phyloP scores from a whole-genome alignment of 495 filamentous ascomycete genomes.

The Aspergillus indologenus region DNA sequence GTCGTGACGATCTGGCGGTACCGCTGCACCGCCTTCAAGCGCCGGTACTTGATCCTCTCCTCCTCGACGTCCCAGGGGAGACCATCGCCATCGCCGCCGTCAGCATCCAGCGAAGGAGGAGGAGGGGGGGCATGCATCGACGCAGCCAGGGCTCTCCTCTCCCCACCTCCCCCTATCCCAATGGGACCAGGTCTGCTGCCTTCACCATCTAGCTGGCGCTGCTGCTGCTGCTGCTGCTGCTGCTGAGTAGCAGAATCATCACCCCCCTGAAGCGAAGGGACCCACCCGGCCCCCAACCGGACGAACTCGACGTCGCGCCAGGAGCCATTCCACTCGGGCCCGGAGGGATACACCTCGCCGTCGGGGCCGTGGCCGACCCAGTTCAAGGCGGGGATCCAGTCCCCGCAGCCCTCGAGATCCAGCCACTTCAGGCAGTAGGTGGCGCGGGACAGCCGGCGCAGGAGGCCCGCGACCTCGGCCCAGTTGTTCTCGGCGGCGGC shows the following conservation, averaged over 20 bases:
- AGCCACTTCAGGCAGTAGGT: conserved; percentile 75
- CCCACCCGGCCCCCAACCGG: conserved; percentile 52
- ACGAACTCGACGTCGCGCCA: conserved; percentile 52
- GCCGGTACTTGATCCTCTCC: conserved; percentile 29
- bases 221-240: too few species aligned
- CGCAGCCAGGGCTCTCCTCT: conserved; percentile 8
- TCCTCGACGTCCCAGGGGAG: conserved; percentile 34
- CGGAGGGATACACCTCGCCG: conserved; percentile 27
- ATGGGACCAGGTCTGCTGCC: neutral
- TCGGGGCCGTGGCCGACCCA: conserved; percentile 37
- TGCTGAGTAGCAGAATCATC: too few species aligned
- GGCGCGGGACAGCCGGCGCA: conserved; percentile 63
- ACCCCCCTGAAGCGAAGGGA: conserved; percentile 19
- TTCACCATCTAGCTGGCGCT: neutral
- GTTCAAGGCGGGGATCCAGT: conserved; percentile 66
- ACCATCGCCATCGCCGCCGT: too few species aligned
- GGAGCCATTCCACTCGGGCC: conserved; percentile 49
- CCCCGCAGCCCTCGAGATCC: conserved; percentile 72
- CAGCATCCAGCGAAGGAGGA: too few species aligned
- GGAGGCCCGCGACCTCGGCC: conserved; percentile 63
- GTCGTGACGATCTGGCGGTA: conserved; percentile 21
- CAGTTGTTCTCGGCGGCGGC: conserved; percentile 64
- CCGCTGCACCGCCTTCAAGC: conserved; percentile 25
- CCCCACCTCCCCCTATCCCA: neutral
- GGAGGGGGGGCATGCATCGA: conserved; percentile 19